Evolutionary conservation across 192 early-diverging fungal genomes (phyloP).

Genomic region (Pecoramyces ruminantium): DNA sequence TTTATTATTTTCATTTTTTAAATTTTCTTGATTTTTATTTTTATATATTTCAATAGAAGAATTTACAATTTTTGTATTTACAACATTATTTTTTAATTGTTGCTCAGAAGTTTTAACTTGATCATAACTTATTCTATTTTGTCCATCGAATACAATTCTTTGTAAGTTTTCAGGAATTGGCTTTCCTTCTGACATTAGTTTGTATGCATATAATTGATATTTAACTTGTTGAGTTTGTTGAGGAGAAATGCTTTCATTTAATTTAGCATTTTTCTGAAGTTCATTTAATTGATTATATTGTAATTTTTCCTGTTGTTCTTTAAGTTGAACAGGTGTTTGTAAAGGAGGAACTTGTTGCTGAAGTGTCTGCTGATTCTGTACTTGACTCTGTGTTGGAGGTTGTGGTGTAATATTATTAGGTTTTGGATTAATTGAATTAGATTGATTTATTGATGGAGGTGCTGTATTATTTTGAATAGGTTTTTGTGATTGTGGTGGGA

Average conservation of each 20-base stretch:
- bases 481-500: not conserved
- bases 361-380: not conserved
- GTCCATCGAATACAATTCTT: not conserved
- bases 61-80: not conserved
- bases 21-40: not conserved
- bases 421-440: not conserved
- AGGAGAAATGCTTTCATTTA: not conserved
- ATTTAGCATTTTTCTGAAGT: not conserved
- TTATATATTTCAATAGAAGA: not conserved
- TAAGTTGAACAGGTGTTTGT: not conserved
- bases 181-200: not conserved
- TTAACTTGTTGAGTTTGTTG: not conserved
- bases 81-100: not conserved
- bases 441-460: not conserved
- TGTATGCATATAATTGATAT: not conserved
- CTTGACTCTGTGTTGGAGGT: too few relatives aligned
- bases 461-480: not conserved
- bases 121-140: not conserved
- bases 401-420: not conserved
- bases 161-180: not conserved
- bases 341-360: not conserved
- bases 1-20: not conserved
- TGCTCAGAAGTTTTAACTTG: not conserved
- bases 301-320: not conserved
- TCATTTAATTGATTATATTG: not conserved